Evolutionary conservation across 1,284 basidiomycete genomes (phyloP).

Genomic region (Apiotrichum gamsii): DNA sequence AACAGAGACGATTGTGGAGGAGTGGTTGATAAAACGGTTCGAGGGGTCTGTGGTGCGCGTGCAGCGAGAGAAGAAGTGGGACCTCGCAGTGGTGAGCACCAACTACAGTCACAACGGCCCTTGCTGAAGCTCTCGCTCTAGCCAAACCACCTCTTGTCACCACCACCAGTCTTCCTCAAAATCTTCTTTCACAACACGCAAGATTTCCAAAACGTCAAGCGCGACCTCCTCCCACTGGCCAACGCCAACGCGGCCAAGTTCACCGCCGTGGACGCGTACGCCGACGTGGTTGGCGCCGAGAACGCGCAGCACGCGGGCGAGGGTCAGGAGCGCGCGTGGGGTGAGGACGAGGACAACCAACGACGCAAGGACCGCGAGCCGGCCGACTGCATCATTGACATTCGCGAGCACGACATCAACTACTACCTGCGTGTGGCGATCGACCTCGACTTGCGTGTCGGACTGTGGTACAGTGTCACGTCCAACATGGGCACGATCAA

Average conservation of each 20-base stretch:
- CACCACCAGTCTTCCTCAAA: constrained; percentile 79
- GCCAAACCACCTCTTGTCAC: constrained; percentile 93
- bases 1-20: constrained; percentile 85
- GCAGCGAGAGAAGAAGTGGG: constrained; percentile 79
- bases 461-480: constrained; percentile 89
- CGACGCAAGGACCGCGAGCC: constrained; percentile 60
- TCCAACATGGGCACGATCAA: constrained; percentile 74
- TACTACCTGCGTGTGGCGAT: constrained; percentile 98
- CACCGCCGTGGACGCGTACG: constrained; percentile 93
- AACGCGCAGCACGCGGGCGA: constrained; percentile 51
- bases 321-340: constrained; percentile 50
- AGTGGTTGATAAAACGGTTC: constrained; percentile 91
- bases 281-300: constrained; percentile 86
- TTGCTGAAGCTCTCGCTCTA: constrained; percentile 16
- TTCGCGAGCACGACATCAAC: constrained; percentile 93
- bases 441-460: constrained; percentile 95
- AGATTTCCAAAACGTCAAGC: constrained; percentile 79
- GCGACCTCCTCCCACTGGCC: constrained; percentile 84
- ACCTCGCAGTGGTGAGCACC: constrained; percentile 71
- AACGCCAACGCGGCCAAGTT: constrained; percentile 87
- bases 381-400: constrained; percentile 83
- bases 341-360: constrained; percentile 51
- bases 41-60: constrained; percentile 78
- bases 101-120: too few relatives aligned
- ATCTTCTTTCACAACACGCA: constrained; percentile 88